These are phyloP conservation scores for Multifurca ochricompacta DNA, from an alignment of 768 basidiomycete species.

Conservation along the genomic window DNA sequence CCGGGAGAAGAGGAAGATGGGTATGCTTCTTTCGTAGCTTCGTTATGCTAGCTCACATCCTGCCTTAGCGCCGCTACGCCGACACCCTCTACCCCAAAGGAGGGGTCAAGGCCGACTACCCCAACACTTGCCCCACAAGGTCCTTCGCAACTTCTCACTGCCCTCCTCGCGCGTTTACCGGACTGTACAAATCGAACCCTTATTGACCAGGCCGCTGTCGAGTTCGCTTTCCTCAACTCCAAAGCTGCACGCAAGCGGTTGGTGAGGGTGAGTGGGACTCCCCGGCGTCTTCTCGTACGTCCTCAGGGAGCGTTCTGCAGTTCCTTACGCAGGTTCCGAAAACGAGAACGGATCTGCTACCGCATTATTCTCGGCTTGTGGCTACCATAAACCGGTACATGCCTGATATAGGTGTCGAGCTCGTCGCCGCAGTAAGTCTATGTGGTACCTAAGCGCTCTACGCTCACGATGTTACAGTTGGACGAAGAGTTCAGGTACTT, in stretches of 20 bases:
- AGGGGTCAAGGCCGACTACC: constrained; percentile 41
- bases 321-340: constrained; percentile 80
- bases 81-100: constrained; percentile 58
- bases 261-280: constrained; percentile 50
- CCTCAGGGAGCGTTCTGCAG: constrained; percentile 31
- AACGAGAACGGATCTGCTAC: constrained; percentile 81
- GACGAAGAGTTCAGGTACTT: constrained; percentile 97
- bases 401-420: constrained; percentile 83
- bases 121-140: constrained; percentile 78
- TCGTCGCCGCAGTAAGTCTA: constrained; percentile 64
- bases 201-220: constrained; percentile 90
- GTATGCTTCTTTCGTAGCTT: constrained; percentile 21
- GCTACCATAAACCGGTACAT: constrained; percentile 87
- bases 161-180: constrained; percentile 81
- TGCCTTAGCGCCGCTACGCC: constrained; percentile 44
- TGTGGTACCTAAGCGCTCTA: background rate
- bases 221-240: constrained; percentile 94
- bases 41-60: background rate
- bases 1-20: constrained; percentile 25
- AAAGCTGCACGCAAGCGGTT: constrained; percentile 92
- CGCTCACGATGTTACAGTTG: constrained; percentile 42
- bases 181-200: constrained; percentile 87
- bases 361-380: constrained; percentile 86
- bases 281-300: background rate
- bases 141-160: constrained; percentile 87